Evolutionary conservation across 2,329 filamentous ascomycete genomes (phyloP).

Genomic region (Fusarium coffeatum): DNA sequence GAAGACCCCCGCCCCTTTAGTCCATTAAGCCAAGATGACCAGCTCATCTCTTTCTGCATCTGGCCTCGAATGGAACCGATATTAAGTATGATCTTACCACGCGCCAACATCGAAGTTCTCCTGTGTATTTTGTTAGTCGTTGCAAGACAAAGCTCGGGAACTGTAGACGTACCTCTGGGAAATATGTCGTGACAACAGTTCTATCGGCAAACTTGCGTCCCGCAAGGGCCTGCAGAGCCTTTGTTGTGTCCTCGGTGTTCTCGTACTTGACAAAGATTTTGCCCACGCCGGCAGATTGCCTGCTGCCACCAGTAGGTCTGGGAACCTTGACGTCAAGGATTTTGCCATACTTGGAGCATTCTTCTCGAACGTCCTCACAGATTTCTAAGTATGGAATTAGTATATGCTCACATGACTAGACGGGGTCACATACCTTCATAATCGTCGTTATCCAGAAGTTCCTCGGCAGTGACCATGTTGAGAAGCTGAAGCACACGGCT

Average conservation of each 20-base stretch:
- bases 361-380: conserved; percentile 90
- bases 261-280: conserved; percentile 99
- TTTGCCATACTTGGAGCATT: conserved; percentile 90
- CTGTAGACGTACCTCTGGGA: conserved; percentile 77
- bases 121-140: conserved; percentile 59
- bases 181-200: conserved; percentile 96
- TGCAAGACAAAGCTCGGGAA: not conserved
- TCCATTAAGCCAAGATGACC: conserved; percentile 35
- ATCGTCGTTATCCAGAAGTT: conserved; percentile 92
- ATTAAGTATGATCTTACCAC: conserved; percentile 68
- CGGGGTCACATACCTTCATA: conserved; percentile 78
- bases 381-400: conserved; percentile 77
- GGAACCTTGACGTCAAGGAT: conserved; percentile 94
- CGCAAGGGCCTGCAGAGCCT: conserved; percentile 88
- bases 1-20: conserved; percentile 34
- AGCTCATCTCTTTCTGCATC: conserved; percentile 8
- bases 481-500: conserved; percentile 90
- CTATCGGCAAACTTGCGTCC: conserved; percentile 96
- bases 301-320: conserved; percentile 82
- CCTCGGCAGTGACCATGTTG: conserved; percentile 98
- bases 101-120: conserved; percentile 95
- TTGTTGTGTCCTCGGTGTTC: conserved; percentile 78
- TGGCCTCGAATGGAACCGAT: conserved; percentile 4
- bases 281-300: conserved; percentile 88
- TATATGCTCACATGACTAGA: not conserved